Conservation (phyloP, 163 green algal genomes). For the Scenedesmus sp. region DNA sequence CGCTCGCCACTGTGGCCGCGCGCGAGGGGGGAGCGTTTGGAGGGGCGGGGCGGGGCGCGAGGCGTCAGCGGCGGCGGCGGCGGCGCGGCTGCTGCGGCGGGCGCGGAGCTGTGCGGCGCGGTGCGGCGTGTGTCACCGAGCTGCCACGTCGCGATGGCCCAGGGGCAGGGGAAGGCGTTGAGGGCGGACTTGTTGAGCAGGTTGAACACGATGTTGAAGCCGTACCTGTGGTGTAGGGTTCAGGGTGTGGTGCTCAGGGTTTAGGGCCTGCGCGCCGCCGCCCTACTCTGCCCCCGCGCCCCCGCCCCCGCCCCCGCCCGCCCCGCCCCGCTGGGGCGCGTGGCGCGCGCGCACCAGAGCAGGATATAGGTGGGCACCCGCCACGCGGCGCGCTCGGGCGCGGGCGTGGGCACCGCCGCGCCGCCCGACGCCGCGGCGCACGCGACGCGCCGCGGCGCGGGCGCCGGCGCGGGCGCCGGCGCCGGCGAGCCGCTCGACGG, state of each 20-base stretch:
- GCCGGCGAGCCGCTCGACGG: too few species aligned
- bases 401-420: too few species aligned
- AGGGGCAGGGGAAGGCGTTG: constrained; percentile 93
- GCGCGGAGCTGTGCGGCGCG: too few species aligned
- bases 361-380: constrained; percentile 63
- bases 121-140: constrained; percentile 67
- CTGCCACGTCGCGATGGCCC: constrained; percentile 90
- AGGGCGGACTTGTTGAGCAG: constrained; percentile 93
- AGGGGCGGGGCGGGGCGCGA: too few species aligned
- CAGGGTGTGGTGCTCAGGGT: background rate
- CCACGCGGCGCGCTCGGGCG: constrained; percentile 1
- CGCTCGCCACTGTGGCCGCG: constrained; percentile 55
- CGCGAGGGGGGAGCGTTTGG: background rate
- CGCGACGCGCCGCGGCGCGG: too few species aligned
- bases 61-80: background rate
- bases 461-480: too few species aligned
- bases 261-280: background rate
- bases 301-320: too few species aligned
- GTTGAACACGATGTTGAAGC: constrained; percentile 84
- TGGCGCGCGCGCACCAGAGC: constrained; percentile 52
- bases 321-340: too few species aligned
- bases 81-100: background rate
- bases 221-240: constrained; percentile 57
- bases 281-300: too few species aligned
- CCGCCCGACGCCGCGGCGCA: too few species aligned